Conservation (phyloP, 306 rosid species). For the Citrullus colocynthis region DNA sequence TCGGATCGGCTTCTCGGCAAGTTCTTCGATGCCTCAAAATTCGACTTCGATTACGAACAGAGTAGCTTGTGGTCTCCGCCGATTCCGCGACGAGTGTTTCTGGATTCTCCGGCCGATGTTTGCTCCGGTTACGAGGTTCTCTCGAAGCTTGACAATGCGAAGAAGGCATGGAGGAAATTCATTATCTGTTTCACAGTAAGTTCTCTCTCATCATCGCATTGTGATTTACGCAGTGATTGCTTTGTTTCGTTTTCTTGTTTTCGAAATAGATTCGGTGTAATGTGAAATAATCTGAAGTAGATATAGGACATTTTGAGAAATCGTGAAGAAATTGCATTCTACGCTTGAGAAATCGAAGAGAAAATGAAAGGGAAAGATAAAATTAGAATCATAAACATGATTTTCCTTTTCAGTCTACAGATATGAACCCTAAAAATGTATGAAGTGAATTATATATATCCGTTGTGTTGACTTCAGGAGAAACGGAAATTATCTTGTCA, state of each 20-base stretch:
- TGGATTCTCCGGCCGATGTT: conserved; percentile 25
- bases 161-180: conserved; percentile 23
- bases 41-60: conserved; percentile 35
- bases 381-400: neutral
- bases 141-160: conserved; percentile 21
- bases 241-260: neutral
- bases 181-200: conserved; percentile 26
- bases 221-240: neutral
- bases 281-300: neutral
- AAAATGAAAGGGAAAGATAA: neutral
- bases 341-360: neutral
- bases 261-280: neutral
- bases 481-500: neutral
- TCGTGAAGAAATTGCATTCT: neutral
- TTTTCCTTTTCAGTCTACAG: neutral
- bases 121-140: conserved; percentile 10
- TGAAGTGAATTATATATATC: neutral
- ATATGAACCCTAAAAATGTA: neutral
- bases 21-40: conserved; percentile 43
- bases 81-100: conserved; percentile 17
- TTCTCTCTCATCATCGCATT: neutral
- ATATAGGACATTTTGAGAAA: neutral
- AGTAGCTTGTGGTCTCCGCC: conserved; percentile 68
- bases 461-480: neutral
- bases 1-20: conserved; percentile 56